Evolutionary conservation across 176 grass and related monocot genomes (phyloP), one percentile per base, ranked within the genome.

Genomic region (Leersia perrieri): DNA sequence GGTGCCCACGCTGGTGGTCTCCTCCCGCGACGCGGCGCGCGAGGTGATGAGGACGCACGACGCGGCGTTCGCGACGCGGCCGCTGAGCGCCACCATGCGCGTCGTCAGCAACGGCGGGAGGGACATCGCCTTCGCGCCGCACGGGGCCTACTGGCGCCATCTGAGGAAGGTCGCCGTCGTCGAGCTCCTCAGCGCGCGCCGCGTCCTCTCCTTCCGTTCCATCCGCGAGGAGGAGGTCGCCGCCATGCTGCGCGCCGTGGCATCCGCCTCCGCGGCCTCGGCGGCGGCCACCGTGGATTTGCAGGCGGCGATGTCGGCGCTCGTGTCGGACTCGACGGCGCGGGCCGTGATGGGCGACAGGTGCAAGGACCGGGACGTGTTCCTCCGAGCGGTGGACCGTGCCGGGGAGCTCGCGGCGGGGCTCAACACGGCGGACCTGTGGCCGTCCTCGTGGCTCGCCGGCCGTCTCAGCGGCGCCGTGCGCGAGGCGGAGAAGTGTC

Each of bases 1-100:
- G 65, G 74, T 86, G 14, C 64, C 64, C 9, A 80, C 75, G 20
- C 4, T 89, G 12, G 78, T 89, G 7, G 64, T 83, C 28, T 87
- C 87, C 0, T 93, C 90, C 3, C 33, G 72, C 0, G 87, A 89
- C 11, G 80, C 65, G 33, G 87, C 87, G 45, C 77, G 70, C 23
- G 90, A 81, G 70, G 81, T 89, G 13, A 30, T 93, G 71, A 87
- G 71, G 72, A 85, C 84, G 35, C 81, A 85, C 35, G 88, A 93
- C 33, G 0, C 45, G 5, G 62, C 32, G 44, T 91, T 91, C 42
- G 69, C 89, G 14, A 40, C 34, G 35, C 80, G 92, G 25, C 83
- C 89, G 26, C 45, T 76, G 53, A 68, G 70, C 39, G 23, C 81
- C 25, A 87, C 80, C 22, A 47, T 57, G 5, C 13, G 83, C 14